These are phyloP conservation scores for Lentinus tigrinus DNA, from an alignment of 768 basidiomycete genomes.

Conservation along the genomic window DNA sequence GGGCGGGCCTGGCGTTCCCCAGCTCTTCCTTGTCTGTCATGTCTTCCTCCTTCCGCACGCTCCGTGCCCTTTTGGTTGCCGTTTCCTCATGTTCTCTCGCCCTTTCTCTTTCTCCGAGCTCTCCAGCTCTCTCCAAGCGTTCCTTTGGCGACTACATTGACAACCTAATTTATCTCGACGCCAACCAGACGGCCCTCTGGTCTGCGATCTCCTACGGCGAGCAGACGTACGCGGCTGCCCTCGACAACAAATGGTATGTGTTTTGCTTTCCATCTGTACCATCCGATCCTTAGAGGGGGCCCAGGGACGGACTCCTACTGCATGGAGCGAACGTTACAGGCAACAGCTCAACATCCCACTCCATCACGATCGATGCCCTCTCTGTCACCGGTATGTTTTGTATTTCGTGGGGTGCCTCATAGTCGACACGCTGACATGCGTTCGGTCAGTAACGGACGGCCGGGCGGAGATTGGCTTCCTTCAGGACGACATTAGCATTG, in stretches of 20 bases:
- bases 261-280: not conserved
- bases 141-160: slow-evolving; percentile 4
- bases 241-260: slow-evolving; percentile 14
- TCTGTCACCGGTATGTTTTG: not conserved
- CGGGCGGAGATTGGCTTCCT: slow-evolving; percentile 8
- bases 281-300: too few relatives aligned
- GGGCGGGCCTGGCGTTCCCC: not conserved
- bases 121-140: not conserved
- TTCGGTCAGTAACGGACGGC: not conserved
- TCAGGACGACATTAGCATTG: slow-evolving; percentile 8
- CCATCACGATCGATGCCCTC: not conserved
- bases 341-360: not conserved
- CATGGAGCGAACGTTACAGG: not conserved
- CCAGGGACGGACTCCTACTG: slow-evolving; percentile 9
- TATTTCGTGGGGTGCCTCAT: not conserved
- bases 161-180: slow-evolving; percentile 12
- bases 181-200: slow-evolving; percentile 7
- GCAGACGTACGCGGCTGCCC: slow-evolving; percentile 6
- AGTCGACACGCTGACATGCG: not conserved
- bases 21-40: slow-evolving; percentile 12
- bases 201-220: not conserved
- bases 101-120: not conserved
- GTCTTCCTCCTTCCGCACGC: slow-evolving; percentile 14
- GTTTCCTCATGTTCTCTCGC: slow-evolving; percentile 2
- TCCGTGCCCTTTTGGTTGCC: slow-evolving; percentile 12